A percentile compares a stretch with the other conserved stretches of the same genome.
phyloP scores from a whole-genome alignment of 1,284 basidiomycete species.

The Uromyces viciae-fabae region DNA sequence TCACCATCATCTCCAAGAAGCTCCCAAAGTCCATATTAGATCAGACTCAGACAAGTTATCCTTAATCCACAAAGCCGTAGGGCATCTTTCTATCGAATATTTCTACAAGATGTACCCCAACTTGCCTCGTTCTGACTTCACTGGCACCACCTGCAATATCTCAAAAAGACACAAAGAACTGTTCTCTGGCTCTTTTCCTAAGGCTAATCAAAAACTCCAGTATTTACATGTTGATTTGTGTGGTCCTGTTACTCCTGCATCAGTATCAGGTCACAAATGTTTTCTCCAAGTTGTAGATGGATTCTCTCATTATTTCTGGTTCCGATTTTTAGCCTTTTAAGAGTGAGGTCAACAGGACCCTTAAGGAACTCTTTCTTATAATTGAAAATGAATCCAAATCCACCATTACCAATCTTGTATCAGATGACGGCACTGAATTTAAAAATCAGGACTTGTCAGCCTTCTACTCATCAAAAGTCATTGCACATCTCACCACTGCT shows the following conservation, averaged over 20 bases:
- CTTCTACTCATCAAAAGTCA: conserved; percentile 49
- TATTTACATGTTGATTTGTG: no score
- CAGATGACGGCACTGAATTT: not conserved
- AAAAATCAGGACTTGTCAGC: not conserved
- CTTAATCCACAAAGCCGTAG: not conserved
- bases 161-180: not conserved
- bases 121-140: not conserved
- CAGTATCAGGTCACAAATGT: not conserved
- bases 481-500: conserved; percentile 51
- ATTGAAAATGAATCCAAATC: not conserved
- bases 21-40: not conserved
- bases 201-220: not conserved
- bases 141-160: not conserved
- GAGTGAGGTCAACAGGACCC: not conserved
- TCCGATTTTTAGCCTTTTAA: not conserved
- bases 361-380: not conserved
- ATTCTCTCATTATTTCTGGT: not conserved
- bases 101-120: conserved; percentile 1
- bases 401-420: not conserved
- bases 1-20: not conserved
- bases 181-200: not conserved
- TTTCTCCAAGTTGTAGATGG: not conserved
- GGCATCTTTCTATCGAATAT: not conserved
- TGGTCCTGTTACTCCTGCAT: no score
- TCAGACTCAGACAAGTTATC: not conserved